Percentiles rank a stretch among this genome's conserved stretches.
Conservation (phyloP, 202 grass and related monocot species). For the Alloteropsis angusta region DNA sequence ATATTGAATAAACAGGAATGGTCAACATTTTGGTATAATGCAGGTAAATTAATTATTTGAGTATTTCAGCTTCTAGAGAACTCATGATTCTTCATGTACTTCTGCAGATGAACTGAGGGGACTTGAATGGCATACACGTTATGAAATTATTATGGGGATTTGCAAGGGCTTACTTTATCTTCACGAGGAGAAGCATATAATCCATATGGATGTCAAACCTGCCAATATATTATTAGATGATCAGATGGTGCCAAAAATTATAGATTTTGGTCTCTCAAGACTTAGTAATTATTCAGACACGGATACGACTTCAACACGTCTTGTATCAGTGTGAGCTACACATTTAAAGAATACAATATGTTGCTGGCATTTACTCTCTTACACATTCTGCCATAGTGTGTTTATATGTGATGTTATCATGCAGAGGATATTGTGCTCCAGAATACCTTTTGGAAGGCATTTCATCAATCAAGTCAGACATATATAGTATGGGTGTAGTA, state of each 20-base stretch:
- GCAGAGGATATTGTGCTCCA: background rate
- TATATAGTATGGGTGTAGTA: background rate
- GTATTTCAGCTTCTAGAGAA: too few species aligned
- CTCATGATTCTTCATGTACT: background rate
- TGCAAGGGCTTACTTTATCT: background rate
- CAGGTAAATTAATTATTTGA: too few species aligned
- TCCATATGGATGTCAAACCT: constrained; percentile 9
- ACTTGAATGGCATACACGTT: background rate
- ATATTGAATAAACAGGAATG: too few species aligned
- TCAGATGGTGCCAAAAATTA: constrained; percentile 2
- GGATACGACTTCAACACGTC: background rate
- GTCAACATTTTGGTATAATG: too few species aligned
- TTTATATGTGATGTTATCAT: background rate
- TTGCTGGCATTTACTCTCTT: background rate
- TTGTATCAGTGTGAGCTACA: background rate
- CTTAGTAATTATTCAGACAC: background rate
- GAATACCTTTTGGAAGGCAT: background rate
- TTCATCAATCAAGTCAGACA: background rate
- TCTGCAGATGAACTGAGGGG: background rate
- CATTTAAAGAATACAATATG: background rate
- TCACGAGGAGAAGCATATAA: background rate
- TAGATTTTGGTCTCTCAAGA: constrained; percentile 4
- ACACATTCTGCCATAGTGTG: background rate
- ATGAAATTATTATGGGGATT: background rate
- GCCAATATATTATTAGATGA: constrained; percentile 8